phyloP scores from a whole-genome alignment of 345 rosid genomes.

The Salix suchowensis region DNA sequence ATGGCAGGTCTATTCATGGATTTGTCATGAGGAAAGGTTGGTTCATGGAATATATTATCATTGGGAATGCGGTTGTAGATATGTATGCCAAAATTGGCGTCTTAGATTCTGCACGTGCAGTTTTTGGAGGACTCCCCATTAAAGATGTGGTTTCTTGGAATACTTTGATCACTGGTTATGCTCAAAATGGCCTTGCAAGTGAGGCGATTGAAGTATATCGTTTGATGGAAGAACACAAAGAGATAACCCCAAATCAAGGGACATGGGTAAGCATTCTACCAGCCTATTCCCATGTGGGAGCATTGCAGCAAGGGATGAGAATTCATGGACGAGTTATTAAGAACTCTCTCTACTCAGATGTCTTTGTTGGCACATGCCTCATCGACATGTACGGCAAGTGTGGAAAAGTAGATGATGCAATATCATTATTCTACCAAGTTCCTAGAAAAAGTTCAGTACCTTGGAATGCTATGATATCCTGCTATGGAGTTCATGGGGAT shows the following conservation, averaged over 20 bases:
- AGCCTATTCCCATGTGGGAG: constrained; percentile 66
- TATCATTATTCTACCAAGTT: constrained; percentile 61
- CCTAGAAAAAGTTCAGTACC: constrained; percentile 56
- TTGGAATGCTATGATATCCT: constrained; percentile 90
- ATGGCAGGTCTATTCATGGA: constrained; percentile 60
- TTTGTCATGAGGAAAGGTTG: constrained; percentile 51
- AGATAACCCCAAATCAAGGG: constrained; percentile 54
- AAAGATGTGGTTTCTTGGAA: constrained; percentile 89
- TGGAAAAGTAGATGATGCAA: constrained; percentile 61
- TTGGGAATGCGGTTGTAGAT: constrained; percentile 65
- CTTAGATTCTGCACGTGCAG: constrained; percentile 59
- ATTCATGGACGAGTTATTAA: constrained; percentile 61
- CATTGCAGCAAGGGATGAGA: constrained; percentile 66
- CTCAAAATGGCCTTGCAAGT: constrained; percentile 59
- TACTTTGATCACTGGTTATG: constrained; percentile 70
- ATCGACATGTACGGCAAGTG: constrained; percentile 86
- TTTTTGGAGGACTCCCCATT: constrained; percentile 52
- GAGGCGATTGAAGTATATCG: constrained; percentile 54
- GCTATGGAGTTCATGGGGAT: constrained; percentile 71
- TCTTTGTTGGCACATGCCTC: constrained; percentile 66
- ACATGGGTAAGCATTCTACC: constrained; percentile 77
- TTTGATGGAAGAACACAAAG: constrained; percentile 36
- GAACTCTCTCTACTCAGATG: constrained; percentile 43
- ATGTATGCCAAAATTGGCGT: constrained; percentile 83
- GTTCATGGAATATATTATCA: constrained; percentile 44